Evolutionary conservation across 73 alveolate species (phyloP).

Genomic region (Paramecium bursaria): DNA sequence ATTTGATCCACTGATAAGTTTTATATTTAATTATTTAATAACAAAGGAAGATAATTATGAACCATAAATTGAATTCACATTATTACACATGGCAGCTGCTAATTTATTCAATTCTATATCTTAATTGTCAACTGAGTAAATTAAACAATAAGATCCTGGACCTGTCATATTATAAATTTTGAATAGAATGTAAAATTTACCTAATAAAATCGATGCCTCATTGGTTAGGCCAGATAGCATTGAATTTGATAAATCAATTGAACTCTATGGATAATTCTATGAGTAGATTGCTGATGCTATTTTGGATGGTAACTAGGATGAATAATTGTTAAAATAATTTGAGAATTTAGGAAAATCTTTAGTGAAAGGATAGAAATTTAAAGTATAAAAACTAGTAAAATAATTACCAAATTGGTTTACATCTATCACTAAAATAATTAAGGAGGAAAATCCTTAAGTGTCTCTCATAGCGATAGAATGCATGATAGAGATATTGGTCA

Average conservation of each 20-base stretch:
- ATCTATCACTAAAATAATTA: conserved; percentile 56
- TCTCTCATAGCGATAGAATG: conserved; percentile 63
- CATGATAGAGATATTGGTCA: conserved; percentile 61
- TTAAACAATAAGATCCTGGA: conserved; percentile 38
- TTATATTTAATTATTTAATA: background rate
- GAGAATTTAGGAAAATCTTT: conserved; percentile 11
- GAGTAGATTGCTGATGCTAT: conserved; percentile 19
- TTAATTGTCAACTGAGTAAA: background rate
- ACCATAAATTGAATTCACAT: conserved; percentile 22
- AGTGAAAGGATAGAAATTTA: conserved; percentile 39
- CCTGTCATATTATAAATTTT: background rate
- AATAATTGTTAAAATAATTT: background rate
- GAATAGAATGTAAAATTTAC: conserved; percentile 23
- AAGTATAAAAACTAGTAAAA: conserved; percentile 4
- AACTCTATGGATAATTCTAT: conserved; percentile 6
- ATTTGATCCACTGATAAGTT: background rate
- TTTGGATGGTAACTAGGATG: conserved; percentile 29
- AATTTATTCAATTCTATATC: conserved; percentile 28
- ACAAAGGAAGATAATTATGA: conserved; percentile 53
- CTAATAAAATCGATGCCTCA: background rate
- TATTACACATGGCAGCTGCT: conserved; percentile 19
- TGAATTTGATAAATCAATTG: conserved; percentile 34
- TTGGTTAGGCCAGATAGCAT: background rate
- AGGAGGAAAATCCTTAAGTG: conserved; percentile 58
- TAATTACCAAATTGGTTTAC: conserved; percentile 65